phyloP scores from a whole-genome alignment of 768 basidiomycete genomes.

The Phylloporus rhodoxanthus region DNA sequence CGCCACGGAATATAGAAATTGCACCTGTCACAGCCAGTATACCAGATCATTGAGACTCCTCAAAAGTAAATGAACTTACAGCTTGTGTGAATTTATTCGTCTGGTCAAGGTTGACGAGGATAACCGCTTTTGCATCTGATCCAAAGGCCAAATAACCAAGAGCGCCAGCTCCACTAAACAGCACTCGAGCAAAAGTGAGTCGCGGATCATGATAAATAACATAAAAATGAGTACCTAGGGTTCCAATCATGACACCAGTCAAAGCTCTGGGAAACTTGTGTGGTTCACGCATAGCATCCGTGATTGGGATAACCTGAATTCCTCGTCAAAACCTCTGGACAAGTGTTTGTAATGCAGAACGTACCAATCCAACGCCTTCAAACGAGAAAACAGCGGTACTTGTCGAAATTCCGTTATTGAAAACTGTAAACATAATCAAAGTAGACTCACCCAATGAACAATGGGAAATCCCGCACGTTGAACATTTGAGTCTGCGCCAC shows the following conservation, averaged over 20 bases:
- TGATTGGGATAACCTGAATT: conserved; percentile 84
- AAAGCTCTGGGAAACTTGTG: conserved; percentile 85
- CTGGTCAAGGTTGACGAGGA: conserved; percentile 87
- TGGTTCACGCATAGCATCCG: conserved; percentile 94
- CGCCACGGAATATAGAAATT: conserved; percentile 86
- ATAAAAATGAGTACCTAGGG: conserved; percentile 47
- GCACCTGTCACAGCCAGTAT: conserved; percentile 42
- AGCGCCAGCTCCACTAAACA: conserved; percentile 84
- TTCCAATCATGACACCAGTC: conserved; percentile 86
- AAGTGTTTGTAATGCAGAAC: conserved; percentile 17
- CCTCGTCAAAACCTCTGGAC: background rate
- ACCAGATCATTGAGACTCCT: background rate
- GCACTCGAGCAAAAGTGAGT: conserved; percentile 37
- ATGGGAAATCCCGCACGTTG: conserved; percentile 83
- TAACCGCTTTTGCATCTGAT: conserved; percentile 82
- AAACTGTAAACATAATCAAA: background rate
- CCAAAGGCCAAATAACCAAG: conserved; percentile 89
- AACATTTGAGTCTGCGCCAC: conserved; percentile 78
- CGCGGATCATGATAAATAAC: background rate
- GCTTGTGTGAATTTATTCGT: conserved; percentile 83
- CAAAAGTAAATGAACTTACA: conserved; percentile 41
- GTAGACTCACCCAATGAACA: conserved; percentile 77
- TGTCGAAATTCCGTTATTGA: conserved; percentile 5
- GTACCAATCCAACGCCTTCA: conserved; percentile 89
- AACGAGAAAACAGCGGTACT: conserved; percentile 98